Evolutionary conservation across 2,329 filamentous ascomycete species (phyloP).

Genomic region (Fusarium praegraminearum): DNA sequence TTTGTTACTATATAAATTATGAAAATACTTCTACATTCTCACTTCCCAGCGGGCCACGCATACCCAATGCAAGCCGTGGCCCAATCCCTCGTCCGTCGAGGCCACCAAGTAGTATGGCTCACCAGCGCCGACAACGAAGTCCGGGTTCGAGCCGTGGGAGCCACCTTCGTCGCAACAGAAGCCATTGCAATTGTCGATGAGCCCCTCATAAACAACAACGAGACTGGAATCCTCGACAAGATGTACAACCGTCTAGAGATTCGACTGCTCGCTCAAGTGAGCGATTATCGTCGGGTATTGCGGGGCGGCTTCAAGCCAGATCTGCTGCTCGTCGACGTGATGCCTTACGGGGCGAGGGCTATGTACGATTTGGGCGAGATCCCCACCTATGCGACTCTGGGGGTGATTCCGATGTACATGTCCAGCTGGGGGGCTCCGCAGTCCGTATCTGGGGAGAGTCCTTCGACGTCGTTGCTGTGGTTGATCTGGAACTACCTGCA

Average conservation of each 20-base stretch:
- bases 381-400: conserved; percentile 54
- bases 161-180: conserved; percentile 51
- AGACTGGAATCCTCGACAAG: conserved; percentile 51
- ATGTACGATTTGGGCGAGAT: conserved; percentile 53
- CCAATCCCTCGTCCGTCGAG: conserved; percentile 52
- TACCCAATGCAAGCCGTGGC: conserved; percentile 57
- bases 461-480: conserved; percentile 46
- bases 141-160: conserved; percentile 52
- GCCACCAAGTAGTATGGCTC: conserved; percentile 56
- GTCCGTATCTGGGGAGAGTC: conserved; percentile 50
- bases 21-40: conserved; percentile 56
- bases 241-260: conserved; percentile 43
- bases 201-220: conserved; percentile 45
- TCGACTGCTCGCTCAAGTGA: conserved; percentile 52
- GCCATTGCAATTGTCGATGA: conserved; percentile 50
- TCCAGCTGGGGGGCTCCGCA: conserved; percentile 48
- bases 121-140: conserved; percentile 52
- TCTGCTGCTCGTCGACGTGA: conserved; percentile 54
- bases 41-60: conserved; percentile 56
- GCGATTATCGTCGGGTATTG: conserved; percentile 52
- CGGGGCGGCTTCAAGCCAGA: conserved; percentile 47
- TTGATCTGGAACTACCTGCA: conserved; percentile 46
- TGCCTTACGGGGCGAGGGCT: conserved; percentile 54
- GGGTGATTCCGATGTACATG: conserved; percentile 55
- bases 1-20: conserved; percentile 36